phyloP scores from a whole-genome alignment of 805 yeast species.

The Ogataea trehalophila region DNA sequence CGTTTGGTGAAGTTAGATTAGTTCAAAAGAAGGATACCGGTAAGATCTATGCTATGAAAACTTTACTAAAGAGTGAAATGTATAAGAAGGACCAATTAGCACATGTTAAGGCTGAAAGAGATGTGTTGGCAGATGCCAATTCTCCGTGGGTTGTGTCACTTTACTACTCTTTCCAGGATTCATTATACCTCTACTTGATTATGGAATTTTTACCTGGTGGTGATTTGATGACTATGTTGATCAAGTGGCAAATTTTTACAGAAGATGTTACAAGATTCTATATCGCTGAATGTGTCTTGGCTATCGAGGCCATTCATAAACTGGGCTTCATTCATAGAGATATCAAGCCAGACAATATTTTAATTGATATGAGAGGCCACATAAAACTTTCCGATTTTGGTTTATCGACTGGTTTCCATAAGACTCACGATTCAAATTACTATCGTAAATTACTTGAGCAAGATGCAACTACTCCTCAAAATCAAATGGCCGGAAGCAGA shows the following conservation, averaged over 20 bases:
- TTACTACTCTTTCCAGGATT: constrained; percentile 78
- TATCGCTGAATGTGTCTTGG: constrained; percentile 94
- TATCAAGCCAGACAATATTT: constrained; percentile 92
- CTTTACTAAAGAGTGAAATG: constrained; percentile 86
- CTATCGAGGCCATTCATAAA: constrained; percentile 90
- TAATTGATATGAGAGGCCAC: constrained; percentile 62
- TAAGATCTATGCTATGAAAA: constrained; percentile 91
- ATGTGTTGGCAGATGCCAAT: constrained; percentile 85
- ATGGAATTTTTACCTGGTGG: constrained; percentile 86
- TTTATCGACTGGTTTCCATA: constrained; percentile 83
- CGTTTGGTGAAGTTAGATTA: constrained; percentile 93
- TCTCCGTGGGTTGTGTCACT: constrained; percentile 86
- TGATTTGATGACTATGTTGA: constrained; percentile 90
- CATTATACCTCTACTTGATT: constrained; percentile 66
- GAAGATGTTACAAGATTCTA: constrained; percentile 91
- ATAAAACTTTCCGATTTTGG: constrained; percentile 71
- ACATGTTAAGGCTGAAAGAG: constrained; percentile 93
- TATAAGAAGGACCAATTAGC: constrained; percentile 91
- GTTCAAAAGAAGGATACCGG: constrained; percentile 93
- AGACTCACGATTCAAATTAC: constrained; percentile 87
- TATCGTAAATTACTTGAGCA: constrained; percentile 78
- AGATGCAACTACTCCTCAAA: constrained; percentile 32
- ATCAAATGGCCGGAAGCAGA: constrained; percentile 39
- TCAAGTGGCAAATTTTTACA: constrained; percentile 88
- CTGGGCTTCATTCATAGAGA: constrained; percentile 95